Evolutionary conservation across 2,329 filamentous ascomycete species (phyloP).

Genomic region (Aspergillus sp.): DNA sequence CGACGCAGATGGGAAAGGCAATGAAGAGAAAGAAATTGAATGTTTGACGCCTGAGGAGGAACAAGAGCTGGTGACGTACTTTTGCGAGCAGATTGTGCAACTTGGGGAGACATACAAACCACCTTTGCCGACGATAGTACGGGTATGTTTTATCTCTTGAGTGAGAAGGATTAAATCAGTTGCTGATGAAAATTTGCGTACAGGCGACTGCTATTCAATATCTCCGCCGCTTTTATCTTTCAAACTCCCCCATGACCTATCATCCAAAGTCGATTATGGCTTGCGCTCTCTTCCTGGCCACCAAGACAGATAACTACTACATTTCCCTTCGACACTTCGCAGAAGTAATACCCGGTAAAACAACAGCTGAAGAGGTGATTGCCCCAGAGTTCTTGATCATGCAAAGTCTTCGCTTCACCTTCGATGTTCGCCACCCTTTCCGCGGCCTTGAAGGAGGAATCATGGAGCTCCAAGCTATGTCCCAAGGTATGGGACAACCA

Average conservation of each 20-base stretch:
- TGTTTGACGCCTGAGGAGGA: conserved; percentile 83
- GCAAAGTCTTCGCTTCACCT: conserved; percentile 86
- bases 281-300: conserved; percentile 86
- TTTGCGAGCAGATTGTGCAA: conserved; percentile 58
- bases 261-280: conserved; percentile 84
- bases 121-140: conserved; percentile 54
- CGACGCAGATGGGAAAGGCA: conserved; percentile 27
- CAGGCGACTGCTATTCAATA: conserved; percentile 81
- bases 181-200: conserved; percentile 1
- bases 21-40: conserved; percentile 52
- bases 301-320: conserved; percentile 85
- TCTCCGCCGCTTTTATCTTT: conserved; percentile 89
- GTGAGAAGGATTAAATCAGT: not conserved
- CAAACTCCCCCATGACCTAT: conserved; percentile 95
- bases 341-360: conserved; percentile 64
- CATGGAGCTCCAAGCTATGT: conserved; percentile 70
- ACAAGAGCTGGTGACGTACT: conserved; percentile 73
- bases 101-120: conserved; percentile 56
- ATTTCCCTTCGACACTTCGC: conserved; percentile 63
- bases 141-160: conserved; percentile 40
- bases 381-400: conserved; percentile 90
- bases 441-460: conserved; percentile 80
- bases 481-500: conserved; percentile 52
- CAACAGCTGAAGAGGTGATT: conserved; percentile 74
- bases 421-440: conserved; percentile 88